Conservation (phyloP, 768 basidiomycete species). For the Gyrodon lividus region DNA sequence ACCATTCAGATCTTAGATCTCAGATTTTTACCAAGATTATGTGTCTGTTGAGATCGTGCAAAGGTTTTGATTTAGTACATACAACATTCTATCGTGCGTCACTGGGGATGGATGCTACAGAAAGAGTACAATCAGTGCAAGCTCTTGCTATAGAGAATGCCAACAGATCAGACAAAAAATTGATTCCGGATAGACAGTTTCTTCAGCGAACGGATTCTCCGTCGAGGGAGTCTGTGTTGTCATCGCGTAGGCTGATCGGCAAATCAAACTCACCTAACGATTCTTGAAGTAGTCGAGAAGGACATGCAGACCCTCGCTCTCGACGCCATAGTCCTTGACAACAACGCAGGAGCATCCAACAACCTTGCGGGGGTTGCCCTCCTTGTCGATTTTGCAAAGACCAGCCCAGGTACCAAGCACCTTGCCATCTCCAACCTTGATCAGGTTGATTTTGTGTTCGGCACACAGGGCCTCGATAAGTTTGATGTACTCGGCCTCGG, state of each 20-base stretch:
- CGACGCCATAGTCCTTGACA: conserved; percentile 95
- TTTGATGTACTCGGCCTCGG: conserved; percentile 99
- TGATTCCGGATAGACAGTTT: conserved; percentile 88
- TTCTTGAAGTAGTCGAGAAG: conserved; percentile 96
- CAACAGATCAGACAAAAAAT: conserved; percentile 63
- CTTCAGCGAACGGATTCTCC: conserved; percentile 69
- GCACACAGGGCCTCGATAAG: conserved; percentile 99
- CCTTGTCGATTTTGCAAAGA: conserved; percentile 99
- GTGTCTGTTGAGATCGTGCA: background rate
- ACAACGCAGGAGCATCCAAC: conserved; percentile 93
- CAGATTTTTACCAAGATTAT: conserved; percentile 1
- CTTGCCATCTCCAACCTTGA: conserved; percentile 99
- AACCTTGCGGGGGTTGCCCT: conserved; percentile 97
- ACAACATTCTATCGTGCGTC: conserved; percentile 11
- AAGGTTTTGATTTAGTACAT: conserved; percentile 9
- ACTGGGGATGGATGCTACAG: conserved; percentile 6
- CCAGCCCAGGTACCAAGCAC: conserved; percentile 98
- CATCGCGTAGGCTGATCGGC: conserved; percentile 47
- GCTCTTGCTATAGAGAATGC: background rate
- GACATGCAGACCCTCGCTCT: conserved; percentile 93
- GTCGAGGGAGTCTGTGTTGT: conserved; percentile 93
- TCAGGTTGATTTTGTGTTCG: conserved; percentile 99
- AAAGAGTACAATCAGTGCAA: conserved; percentile 11
- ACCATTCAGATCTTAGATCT: conserved; percentile 2
- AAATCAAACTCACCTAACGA: conserved; percentile 53